These are phyloP conservation scores for Dictyostelium citrinum DNA, from an alignment of 78 protist species.

Conservation along the genomic window DNA sequence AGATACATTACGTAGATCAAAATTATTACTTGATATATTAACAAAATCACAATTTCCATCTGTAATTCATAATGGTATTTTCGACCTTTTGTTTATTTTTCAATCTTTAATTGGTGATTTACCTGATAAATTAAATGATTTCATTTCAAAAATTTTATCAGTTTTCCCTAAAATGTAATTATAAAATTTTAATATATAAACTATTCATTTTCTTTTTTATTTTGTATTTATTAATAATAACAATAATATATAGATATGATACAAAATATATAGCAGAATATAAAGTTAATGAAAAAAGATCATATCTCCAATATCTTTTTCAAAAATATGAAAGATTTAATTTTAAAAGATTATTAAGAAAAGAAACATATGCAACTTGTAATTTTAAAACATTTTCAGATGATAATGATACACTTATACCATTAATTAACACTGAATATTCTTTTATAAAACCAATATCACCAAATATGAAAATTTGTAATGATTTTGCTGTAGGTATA, in stretches of 20 bases:
- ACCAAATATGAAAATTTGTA: slow-evolving; percentile 1
- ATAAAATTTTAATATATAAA: background rate
- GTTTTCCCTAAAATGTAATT: slow-evolving; percentile 53
- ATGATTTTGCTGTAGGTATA: slow-evolving; percentile 33
- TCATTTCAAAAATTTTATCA: slow-evolving; percentile 16
- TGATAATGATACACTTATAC: background rate
- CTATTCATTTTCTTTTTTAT: no score
- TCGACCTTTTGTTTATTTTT: slow-evolving; percentile 32
- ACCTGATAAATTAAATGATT: slow-evolving; percentile 25
- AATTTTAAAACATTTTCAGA: background rate
- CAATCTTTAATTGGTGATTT: slow-evolving; percentile 34
- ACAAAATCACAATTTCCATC: background rate
- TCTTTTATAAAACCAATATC: background rate
- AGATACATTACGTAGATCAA: background rate
- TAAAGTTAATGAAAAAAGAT: slow-evolving; percentile 28
- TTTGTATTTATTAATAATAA: background rate
- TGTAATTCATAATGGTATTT: slow-evolving; percentile 49
- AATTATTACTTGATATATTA: background rate
- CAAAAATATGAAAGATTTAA: slow-evolving; percentile 35
- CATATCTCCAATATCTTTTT: slow-evolving; percentile 48
- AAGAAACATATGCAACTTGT: background rate
- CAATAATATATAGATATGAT: slow-evolving; percentile 24
- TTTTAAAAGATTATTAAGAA: background rate
- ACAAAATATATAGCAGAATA: slow-evolving; percentile 68
- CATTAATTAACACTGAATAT: background rate